Percentiles rank a stretch among this genome's conserved stretches.
phyloP scores from a whole-genome alignment of 805 yeast species.

The Spathaspora gorwiae region DNA sequence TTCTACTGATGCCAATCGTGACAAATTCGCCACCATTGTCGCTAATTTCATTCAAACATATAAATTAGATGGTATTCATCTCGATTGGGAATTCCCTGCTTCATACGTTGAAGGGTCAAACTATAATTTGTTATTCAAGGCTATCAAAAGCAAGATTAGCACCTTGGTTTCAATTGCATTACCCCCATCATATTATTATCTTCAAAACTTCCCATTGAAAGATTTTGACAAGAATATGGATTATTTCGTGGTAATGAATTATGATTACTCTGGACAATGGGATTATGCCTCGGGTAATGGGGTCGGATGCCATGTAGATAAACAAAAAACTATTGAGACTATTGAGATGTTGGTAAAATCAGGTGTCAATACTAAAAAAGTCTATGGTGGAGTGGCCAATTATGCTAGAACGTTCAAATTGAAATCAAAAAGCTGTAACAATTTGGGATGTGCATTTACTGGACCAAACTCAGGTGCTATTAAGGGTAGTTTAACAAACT shows the following conservation, averaged over 20 bases:
- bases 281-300: constrained; percentile 2
- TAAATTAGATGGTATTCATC: constrained; percentile 15
- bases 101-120: constrained; percentile 11
- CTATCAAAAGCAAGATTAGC: constrained; percentile 9
- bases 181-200: constrained; percentile 14
- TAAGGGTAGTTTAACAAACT: constrained; percentile 7
- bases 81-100: constrained; percentile 20
- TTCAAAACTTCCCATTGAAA: constrained; percentile 12
- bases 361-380: constrained; percentile 14
- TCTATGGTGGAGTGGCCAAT: constrained; percentile 17
- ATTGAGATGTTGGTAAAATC: constrained; percentile 14
- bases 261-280: constrained; percentile 15
- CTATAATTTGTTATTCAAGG: constrained; percentile 11
- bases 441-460: constrained; percentile 10
- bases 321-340: constrained; percentile 5
- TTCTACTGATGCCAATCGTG: constrained; percentile 4
- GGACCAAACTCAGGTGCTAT: constrained; percentile 11
- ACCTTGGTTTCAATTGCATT: constrained; percentile 14
- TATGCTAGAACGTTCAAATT: constrained; percentile 15
- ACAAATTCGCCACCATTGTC: constrained; percentile 12
- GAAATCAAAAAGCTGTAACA: constrained; percentile 7
- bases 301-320: constrained; percentile 14
- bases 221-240: constrained; percentile 13
- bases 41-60: constrained; percentile 9
- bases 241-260: constrained; percentile 15